Evolutionary conservation across 805 yeast species (phyloP).

Genomic region (Isabelozyma rhagii): DNA sequence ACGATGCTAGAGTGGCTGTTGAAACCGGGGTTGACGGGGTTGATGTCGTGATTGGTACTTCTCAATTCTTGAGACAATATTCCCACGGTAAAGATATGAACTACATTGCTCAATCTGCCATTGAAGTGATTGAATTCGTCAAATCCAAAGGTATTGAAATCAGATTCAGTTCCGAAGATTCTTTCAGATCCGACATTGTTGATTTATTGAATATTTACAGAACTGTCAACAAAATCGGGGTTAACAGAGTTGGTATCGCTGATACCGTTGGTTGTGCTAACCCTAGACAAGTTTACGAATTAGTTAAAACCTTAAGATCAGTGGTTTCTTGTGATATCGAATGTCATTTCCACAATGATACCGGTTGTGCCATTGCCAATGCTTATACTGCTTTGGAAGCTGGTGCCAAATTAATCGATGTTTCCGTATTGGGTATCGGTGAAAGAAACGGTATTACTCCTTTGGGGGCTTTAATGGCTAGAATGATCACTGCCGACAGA

Average conservation of each 20-base stretch:
- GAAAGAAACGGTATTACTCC: conserved; percentile 99
- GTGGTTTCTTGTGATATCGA: conserved; percentile 97
- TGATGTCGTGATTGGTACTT: conserved; percentile 96
- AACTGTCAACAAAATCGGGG: conserved; percentile 96
- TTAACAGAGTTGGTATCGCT: conserved; percentile 98
- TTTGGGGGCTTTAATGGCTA: conserved; percentile 96
- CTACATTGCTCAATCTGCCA: conserved; percentile 91
- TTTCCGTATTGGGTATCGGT: conserved; percentile 95
- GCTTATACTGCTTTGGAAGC: conserved; percentile 98
- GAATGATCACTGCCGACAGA: conserved; percentile 98
- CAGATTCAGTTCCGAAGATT: conserved; percentile 95
- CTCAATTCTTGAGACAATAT: conserved; percentile 89
- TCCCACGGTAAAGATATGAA: conserved; percentile 99
- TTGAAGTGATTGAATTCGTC: conserved; percentile 96
- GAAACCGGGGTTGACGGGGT: conserved; percentile 99
- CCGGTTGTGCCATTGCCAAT: conserved; percentile 98
- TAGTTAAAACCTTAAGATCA: conserved; percentile 86
- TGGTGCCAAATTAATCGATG: conserved; percentile 93
- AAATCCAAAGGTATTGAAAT: conserved; percentile 96
- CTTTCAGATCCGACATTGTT: conserved; percentile 94
- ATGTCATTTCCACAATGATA: conserved; percentile 98
- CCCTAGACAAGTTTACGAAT: conserved; percentile 97
- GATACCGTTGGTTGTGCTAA: conserved; percentile 99
- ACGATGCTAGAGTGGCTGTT: conserved; percentile 95
- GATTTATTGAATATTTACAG: conserved; percentile 93